Evolutionary conservation across 2,329 filamentous ascomycete species (phyloP), one percentile per base, ranked within the genome.

Genomic region (Boeremia exigua): DNA sequence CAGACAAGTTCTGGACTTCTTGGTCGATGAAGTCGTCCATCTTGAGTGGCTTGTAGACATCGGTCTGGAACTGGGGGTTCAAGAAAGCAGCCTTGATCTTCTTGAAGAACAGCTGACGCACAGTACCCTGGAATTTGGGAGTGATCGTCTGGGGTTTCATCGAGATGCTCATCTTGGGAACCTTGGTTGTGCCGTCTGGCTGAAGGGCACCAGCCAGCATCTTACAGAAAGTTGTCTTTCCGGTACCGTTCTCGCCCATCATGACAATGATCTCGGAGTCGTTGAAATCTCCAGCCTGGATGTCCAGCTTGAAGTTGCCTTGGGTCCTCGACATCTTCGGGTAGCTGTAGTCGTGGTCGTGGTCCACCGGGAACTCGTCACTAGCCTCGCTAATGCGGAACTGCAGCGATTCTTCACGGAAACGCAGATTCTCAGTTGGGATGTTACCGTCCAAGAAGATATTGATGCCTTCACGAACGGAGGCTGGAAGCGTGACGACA

Each of bases 141-240:
- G 93, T 99, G 72, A 99, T 99, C 72, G 96, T 99, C 82, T 99
- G 95, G 17, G 96, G 96, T 85, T 99, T 99, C 92, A 98, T 96
- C 82, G 89, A 93, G 76, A 99, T 96, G 81, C 90, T 92, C 93
- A 99, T 96, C 66, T 91, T 87, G 14, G 95, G 95, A 14, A 99
- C 85, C 69, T 86, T 86, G 69, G 86, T 82, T 63, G 83, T 87
- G 68, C 85, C 87, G 69, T 99, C 96, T 8, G 96, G 95, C 80
- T 97, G 94, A 68, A 96, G 84, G 34, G 90, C 91, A 74, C 96
- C 96, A 54, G 95, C 95, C 65, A 99, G 84, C 81, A 99, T 89
- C 75, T 89, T 92, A 83, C 94, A 98, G 84, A 99, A 99, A 5
- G 95, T 99, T 1, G 95, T 99, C 84, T 99, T 97, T 77, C 96